A percentile compares a stretch with the other conserved stretches of the same genome.
These are phyloP conservation scores for Coemansia erecta DNA, from an alignment of 192 early-diverging fungal species.

Conservation along the genomic window DNA sequence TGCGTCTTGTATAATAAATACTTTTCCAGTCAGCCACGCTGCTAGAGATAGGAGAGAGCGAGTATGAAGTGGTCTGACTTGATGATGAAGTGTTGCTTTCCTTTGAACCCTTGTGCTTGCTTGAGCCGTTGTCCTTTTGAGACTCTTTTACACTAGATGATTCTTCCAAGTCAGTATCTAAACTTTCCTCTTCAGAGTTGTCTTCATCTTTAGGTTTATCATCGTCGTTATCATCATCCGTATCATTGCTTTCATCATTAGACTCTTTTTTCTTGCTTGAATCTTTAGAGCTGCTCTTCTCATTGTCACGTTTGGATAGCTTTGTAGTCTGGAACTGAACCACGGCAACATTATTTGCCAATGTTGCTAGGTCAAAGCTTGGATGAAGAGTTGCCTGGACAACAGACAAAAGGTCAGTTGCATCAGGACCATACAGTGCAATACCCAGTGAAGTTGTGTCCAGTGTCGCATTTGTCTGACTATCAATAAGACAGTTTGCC, in stretches of 20 bases:
- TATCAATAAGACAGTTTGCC: slow-evolving; percentile 28
- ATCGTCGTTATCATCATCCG: background rate
- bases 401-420: slow-evolving; percentile 9
- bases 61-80: background rate
- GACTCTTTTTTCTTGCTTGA: background rate
- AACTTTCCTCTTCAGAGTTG: background rate
- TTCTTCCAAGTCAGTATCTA: too few relatives aligned
- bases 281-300: background rate
- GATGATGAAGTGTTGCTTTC: background rate
- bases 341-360: slow-evolving; percentile 44
- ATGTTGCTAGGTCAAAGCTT: slow-evolving; percentile 13
- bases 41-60: background rate
- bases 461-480: background rate
- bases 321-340: slow-evolving; percentile 8
- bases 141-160: background rate
- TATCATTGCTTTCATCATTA: background rate
- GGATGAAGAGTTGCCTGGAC: slow-evolving; percentile 19
- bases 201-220: background rate
- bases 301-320: background rate
- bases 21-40: background rate
- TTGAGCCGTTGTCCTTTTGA: background rate
- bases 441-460: slow-evolving; percentile 6
- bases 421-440: slow-evolving; percentile 16
- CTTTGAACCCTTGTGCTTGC: background rate
- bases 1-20: background rate